Evolutionary conservation across 352 stramenopile species (phyloP).

Genomic region (Thraustochytrium sp.): DNA sequence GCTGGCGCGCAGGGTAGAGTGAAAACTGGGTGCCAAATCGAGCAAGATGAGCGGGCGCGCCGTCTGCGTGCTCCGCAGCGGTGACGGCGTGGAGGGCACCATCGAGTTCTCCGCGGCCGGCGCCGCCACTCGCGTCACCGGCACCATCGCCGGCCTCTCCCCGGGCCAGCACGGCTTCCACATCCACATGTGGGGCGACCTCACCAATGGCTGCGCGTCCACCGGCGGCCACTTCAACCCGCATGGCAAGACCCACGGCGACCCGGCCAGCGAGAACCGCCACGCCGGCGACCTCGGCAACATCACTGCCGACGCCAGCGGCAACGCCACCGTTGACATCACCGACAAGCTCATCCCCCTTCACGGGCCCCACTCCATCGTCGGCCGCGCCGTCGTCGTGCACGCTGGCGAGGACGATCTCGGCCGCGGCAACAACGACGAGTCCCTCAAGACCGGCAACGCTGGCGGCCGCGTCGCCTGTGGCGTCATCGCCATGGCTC

Average conservation of each 20-base stretch:
- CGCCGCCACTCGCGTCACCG: not conserved
- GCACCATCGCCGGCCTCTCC: not conserved
- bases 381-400: slow-evolving; percentile 89
- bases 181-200: slow-evolving; percentile 39
- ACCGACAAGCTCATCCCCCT: slow-evolving; percentile 91
- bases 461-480: slow-evolving; percentile 32
- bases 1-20: not conserved
- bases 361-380: slow-evolving; percentile 93
- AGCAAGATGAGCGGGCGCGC: not conserved
- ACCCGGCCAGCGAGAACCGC: slow-evolving; percentile 77
- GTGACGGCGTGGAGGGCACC: not conserved
- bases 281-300: slow-evolving; percentile 67
- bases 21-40: too few relatives aligned
- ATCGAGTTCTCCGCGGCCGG: not conserved
- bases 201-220: slow-evolving; percentile 25
- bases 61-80: not conserved
- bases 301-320: slow-evolving; percentile 62
- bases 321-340: slow-evolving; percentile 78
- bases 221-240: slow-evolving; percentile 40
- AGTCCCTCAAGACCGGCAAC: slow-evolving; percentile 38
- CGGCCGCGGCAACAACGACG: slow-evolving; percentile 60
- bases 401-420: slow-evolving; percentile 91
- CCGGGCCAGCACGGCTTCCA: slow-evolving; percentile 57
- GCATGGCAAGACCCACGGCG: slow-evolving; percentile 82
- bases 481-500: slow-evolving; percentile 21